Evolutionary conservation across 2,329 filamentous ascomycete genomes (phyloP).

Genomic region (Calonectria ilicicola): DNA sequence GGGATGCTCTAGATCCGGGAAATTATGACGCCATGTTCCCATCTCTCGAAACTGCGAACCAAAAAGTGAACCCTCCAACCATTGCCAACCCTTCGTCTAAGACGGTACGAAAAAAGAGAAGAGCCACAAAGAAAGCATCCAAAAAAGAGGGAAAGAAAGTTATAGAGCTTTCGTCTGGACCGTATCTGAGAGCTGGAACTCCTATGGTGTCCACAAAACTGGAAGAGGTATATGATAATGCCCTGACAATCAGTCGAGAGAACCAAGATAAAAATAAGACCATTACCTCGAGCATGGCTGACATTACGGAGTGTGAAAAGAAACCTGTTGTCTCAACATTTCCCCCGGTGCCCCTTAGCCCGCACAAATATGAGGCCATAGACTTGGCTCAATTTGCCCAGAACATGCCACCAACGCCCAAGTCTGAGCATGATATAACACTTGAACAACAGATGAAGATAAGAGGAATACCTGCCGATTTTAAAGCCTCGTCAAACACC

Average conservation of each 20-base stretch:
- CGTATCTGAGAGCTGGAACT: not conserved
- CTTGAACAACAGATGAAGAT: not conserved
- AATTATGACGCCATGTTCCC: conserved; percentile 41
- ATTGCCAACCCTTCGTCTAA: not conserved
- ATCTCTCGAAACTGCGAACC: conserved; percentile 23
- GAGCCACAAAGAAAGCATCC: not conserved
- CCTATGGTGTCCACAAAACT: not conserved
- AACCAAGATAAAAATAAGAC: not conserved
- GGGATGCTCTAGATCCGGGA: conserved; percentile 31
- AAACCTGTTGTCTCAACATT: no score
- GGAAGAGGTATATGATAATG: not conserved
- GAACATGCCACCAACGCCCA: conserved; percentile 21
- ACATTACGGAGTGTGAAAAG: not conserved
- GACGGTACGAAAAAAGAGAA: conserved; percentile 5
- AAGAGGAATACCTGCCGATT: no score
- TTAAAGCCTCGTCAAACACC: not conserved
- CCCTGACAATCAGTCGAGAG: not conserved
- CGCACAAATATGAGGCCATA: no score
- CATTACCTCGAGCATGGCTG: not conserved
- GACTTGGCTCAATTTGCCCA: not conserved
- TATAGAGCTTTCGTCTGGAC: not conserved
- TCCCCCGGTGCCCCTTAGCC: not conserved
- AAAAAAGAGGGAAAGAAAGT: not conserved
- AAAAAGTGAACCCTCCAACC: not conserved
- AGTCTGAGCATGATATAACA: conserved; percentile 4